A percentile compares a stretch with the other conserved stretches of the same genome.
These are phyloP conservation scores for Arabidopsis suecica DNA, from an alignment of 345 rosid species.

Conservation along the genomic window DNA sequence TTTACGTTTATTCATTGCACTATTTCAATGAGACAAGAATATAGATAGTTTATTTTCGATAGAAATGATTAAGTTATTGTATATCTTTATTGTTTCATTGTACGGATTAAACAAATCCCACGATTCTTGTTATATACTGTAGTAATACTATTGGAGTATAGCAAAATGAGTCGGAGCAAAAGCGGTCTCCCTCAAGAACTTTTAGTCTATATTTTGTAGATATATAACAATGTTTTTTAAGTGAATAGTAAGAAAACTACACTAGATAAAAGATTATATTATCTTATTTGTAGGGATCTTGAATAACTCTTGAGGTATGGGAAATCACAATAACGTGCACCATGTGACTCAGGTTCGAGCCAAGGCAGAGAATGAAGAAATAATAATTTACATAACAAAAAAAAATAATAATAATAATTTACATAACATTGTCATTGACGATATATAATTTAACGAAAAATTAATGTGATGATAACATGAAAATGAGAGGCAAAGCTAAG, in stretches of 20 bases:
- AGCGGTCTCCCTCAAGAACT: background rate
- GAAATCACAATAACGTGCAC: conserved; percentile 37
- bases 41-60: background rate
- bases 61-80: background rate
- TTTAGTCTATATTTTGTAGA: background rate
- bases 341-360: conserved; percentile 36
- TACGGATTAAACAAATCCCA: background rate
- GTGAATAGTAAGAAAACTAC: background rate
- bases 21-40: background rate
- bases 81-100: background rate
- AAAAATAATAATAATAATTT: conserved; percentile 29
- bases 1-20: background rate
- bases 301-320: conserved; percentile 24
- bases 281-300: background rate
- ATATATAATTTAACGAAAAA: background rate
- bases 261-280: background rate
- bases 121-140: background rate
- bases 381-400: conserved; percentile 24
- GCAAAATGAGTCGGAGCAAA: background rate
- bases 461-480: conserved; percentile 8
- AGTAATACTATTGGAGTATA: background rate
- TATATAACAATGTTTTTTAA: background rate
- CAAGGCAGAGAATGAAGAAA: conserved; percentile 19
- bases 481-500: conserved; percentile 37
- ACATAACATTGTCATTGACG: conserved; percentile 16